phyloP scores from a whole-genome alignment of 441 rosid species.

The Biscutella laevigata region DNA sequence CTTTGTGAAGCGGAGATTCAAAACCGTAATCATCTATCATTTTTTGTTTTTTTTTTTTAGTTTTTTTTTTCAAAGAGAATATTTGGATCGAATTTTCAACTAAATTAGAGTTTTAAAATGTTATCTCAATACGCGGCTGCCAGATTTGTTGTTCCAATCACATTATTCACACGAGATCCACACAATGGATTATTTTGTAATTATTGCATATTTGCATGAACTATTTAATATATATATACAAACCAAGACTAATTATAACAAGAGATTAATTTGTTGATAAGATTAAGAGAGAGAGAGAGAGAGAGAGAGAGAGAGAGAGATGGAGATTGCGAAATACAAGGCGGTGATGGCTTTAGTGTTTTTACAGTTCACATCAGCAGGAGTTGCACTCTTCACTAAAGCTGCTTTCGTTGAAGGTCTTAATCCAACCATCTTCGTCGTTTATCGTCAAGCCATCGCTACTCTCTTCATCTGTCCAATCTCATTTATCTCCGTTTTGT shows the following conservation, averaged over 20 bases:
- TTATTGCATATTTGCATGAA: no score
- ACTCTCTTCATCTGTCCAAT: conserved; percentile 42
- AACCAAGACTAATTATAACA: no score
- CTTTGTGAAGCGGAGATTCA: conserved; percentile 11
- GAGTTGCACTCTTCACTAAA: conserved; percentile 34
- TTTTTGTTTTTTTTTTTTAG: not conserved
- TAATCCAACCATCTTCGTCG: conserved; percentile 44
- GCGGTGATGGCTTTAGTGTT: conserved; percentile 36
- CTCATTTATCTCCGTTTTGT: conserved; percentile 30
- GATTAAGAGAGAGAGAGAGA: no score
- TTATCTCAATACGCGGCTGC: no score
- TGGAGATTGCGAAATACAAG: conserved; percentile 27
- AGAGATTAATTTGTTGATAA: no score
- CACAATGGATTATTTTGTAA: no score
- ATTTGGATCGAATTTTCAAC: not conserved
- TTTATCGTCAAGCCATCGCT: conserved; percentile 50
- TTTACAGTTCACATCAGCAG: conserved; percentile 41
- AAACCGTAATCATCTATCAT: not conserved
- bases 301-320: no score
- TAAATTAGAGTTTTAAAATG: no score
- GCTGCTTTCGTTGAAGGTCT: conserved; percentile 45
- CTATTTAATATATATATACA: no score
- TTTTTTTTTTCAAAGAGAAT: not conserved
- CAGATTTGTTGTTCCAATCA: no score
- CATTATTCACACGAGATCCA: no score